Percentiles rank a stretch among this genome's conserved stretches.
These are phyloP conservation scores for Fraxinus pennsylvanica DNA, from an alignment of 257 asterid genomes.

Conservation along the genomic window DNA sequence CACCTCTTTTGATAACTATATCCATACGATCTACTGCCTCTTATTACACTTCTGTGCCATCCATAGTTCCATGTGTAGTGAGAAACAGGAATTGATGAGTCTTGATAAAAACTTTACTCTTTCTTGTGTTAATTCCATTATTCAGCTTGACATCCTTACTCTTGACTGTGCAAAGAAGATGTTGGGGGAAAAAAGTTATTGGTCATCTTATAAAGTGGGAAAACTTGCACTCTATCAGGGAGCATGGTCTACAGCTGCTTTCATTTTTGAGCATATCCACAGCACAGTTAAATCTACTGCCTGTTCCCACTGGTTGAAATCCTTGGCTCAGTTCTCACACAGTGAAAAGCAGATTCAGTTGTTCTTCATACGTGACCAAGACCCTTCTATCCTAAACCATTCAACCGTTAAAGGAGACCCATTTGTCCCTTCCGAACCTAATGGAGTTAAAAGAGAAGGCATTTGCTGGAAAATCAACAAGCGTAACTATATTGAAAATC, in stretches of 20 bases:
- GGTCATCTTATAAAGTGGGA: constrained; percentile 75
- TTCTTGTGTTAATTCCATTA: constrained; percentile 34
- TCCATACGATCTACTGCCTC: constrained; percentile 40
- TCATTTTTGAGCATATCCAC: constrained; percentile 63
- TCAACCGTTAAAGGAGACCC: background rate
- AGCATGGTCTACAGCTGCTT: constrained; percentile 74
- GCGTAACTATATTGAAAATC: constrained; percentile 38
- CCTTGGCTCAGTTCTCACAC: constrained; percentile 55
- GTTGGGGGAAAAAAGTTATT: constrained; percentile 47
- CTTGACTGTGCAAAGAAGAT: constrained; percentile 49
- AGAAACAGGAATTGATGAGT: constrained; percentile 31
- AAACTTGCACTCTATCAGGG: constrained; percentile 75
- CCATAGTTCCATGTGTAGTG: constrained; percentile 32
- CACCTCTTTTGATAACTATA: constrained; percentile 40
- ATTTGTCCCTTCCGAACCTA: constrained; percentile 21
- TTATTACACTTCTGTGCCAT: constrained; percentile 48
- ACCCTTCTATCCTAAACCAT: background rate
- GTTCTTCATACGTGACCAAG: constrained; percentile 31
- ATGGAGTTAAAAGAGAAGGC: constrained; percentile 24
- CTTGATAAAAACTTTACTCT: constrained; percentile 13
- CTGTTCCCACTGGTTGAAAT: constrained; percentile 65
- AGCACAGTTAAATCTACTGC: constrained; percentile 50
- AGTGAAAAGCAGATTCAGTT: constrained; percentile 61
- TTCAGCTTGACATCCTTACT: constrained; percentile 47
- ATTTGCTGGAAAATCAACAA: constrained; percentile 24